A percentile compares a stretch with the other conserved stretches of the same genome.
Conservation (phyloP, 352 stramenopile genomes). For the Chrysophaeum taylorii region DNA sequence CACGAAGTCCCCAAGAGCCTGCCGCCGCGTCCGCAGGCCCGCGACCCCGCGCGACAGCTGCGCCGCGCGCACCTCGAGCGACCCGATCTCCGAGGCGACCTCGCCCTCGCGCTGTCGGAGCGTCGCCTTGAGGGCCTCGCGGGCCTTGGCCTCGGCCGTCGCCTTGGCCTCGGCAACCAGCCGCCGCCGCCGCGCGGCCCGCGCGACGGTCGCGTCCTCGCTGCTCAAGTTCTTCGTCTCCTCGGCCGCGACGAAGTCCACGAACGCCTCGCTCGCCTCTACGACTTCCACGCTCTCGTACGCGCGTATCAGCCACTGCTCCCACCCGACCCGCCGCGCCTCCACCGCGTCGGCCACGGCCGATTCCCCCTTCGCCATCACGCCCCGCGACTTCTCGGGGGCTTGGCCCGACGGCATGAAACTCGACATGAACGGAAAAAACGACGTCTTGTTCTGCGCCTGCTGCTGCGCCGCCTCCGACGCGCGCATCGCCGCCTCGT, state of each 20-base stretch:
- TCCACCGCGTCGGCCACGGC: no score
- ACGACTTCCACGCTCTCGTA: not conserved
- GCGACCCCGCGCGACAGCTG: not conserved
- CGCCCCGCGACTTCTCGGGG: no score
- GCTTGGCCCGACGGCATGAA: no score
- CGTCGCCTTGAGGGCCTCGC: not conserved
- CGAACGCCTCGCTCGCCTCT: not conserved
- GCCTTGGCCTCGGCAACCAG: constrained; percentile 3
- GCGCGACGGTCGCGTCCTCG: not conserved
- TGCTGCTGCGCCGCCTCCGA: no score
- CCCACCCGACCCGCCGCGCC: not conserved
- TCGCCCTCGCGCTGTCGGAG: not conserved
- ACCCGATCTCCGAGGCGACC: not conserved
- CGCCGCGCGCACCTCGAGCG: not conserved
- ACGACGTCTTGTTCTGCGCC: no score
- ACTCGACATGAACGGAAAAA: no score
- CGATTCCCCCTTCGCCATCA: no score
- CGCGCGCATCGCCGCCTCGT: no score
- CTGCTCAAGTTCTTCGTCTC: not conserved
- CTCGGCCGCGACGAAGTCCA: not conserved
- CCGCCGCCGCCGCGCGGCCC: not conserved
- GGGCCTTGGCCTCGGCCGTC: not conserved
- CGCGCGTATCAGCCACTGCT: not conserved
- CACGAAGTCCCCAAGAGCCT: not conserved
- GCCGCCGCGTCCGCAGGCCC: not conserved